These are phyloP conservation scores for Penicillium fimorum DNA, from an alignment of 495 filamentous ascomycete genomes.

Conservation along the genomic window DNA sequence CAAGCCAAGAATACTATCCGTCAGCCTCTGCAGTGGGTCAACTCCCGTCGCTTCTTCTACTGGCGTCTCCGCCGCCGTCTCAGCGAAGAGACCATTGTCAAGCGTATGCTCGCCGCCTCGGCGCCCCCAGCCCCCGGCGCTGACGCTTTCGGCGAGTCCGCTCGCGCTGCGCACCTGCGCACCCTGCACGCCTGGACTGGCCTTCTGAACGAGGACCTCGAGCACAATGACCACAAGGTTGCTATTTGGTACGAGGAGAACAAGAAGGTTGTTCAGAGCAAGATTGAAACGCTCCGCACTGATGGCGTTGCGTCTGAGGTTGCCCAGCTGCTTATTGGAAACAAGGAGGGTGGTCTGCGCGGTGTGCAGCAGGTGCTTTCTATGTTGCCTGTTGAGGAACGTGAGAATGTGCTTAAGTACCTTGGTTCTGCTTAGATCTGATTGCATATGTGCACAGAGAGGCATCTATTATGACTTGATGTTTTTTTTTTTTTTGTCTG, in stretches of 20 bases:
- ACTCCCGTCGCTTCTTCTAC: conserved; percentile 98
- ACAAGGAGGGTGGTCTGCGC: conserved; percentile 77
- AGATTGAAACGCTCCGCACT: conserved; percentile 75
- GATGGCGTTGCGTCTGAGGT: conserved; percentile 78
- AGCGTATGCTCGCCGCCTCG: conserved; percentile 68
- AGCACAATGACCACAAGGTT: conserved; percentile 74
- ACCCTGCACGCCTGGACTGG: conserved; percentile 76
- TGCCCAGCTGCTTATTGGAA: conserved; percentile 67
- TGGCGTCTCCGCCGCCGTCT: conserved; percentile 96
- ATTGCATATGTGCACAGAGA: conserved; percentile 2
- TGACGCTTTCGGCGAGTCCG: conserved; percentile 36
- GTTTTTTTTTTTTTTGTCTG: neutral
- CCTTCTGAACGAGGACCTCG: conserved; percentile 62
- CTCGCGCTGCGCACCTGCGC: conserved; percentile 61
- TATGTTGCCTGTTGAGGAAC: conserved; percentile 82
- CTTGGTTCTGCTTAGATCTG: conserved; percentile 46
- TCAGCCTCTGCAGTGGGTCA: conserved; percentile 75
- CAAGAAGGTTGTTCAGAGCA: conserved; percentile 70
- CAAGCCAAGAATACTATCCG: conserved; percentile 94
- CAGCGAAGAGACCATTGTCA: conserved; percentile 94
- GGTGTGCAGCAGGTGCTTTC: conserved; percentile 81
- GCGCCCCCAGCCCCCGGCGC: conserved; percentile 31
- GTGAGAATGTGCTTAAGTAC: conserved; percentile 79
- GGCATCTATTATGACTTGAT: conserved; percentile 11
- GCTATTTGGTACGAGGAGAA: conserved; percentile 98